Percentiles rank a stretch among this genome's conserved stretches.
Evolutionary conservation across 768 basidiomycete genomes (phyloP).

Genomic region (Holtermanniella nyarrowii): DNA sequence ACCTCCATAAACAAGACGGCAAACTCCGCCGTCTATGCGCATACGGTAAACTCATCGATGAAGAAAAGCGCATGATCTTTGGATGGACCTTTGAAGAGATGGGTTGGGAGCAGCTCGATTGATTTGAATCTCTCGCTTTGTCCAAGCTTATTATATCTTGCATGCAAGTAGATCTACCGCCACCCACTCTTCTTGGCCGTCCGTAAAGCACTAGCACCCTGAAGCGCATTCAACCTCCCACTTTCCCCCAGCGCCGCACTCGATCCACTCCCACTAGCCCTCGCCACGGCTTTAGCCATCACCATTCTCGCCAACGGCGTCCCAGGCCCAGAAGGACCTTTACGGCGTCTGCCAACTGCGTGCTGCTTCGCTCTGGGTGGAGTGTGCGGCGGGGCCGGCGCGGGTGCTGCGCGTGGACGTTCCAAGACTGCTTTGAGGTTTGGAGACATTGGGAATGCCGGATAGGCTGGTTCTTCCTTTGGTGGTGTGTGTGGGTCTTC

Average conservation of each 20-base stretch:
- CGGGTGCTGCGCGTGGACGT: slow-evolving; percentile 5
- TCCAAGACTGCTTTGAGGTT: not conserved
- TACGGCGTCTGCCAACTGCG: slow-evolving; percentile 7
- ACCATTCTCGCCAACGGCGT: slow-evolving; percentile 30
- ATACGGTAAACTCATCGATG: not conserved
- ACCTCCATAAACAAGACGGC: not conserved
- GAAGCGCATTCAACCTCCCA: not conserved
- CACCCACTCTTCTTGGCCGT: not conserved
- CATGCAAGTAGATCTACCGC: not conserved
- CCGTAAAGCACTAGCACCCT: not conserved
- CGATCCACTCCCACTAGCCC: slow-evolving; percentile 13
- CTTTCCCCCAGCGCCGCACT: slow-evolving; percentile 4
- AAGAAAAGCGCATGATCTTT: not conserved
- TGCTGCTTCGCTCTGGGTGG: slow-evolving; percentile 16
- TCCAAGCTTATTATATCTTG: too few species aligned
- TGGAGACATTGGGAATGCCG: slow-evolving; percentile 3
- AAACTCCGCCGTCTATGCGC: not conserved
- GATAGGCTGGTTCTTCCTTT: not conserved
- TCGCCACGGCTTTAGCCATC: slow-evolving; percentile 28
- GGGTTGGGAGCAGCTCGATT: not conserved
- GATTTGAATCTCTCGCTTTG: too few species aligned
- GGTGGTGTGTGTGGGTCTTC: not conserved
- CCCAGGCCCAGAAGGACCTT: slow-evolving; percentile 8
- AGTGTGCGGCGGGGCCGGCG: slow-evolving; percentile 7
- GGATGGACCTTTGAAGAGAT: not conserved